Conservation (phyloP, 108 stramenopile genomes). For the Cyclotella sp. region DNA sequence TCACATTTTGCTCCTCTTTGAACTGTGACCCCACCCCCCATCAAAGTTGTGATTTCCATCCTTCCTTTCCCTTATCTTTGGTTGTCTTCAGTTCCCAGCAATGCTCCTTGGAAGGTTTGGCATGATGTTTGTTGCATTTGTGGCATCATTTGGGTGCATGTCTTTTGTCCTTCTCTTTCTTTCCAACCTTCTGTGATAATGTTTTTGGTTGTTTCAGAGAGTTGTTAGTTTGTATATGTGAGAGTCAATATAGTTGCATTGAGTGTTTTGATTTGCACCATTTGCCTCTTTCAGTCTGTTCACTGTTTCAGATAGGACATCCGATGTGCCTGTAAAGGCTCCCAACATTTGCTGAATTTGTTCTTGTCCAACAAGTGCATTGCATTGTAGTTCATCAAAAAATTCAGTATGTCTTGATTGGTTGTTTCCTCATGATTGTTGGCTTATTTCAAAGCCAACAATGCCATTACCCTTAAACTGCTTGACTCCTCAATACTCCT, state of each 20-base stretch:
- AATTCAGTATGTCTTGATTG: background rate
- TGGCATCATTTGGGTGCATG: background rate
- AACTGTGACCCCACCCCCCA: background rate
- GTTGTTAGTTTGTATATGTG: constrained; percentile 4
- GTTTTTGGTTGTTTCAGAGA: background rate
- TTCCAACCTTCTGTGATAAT: too few species aligned
- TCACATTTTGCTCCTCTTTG: background rate
- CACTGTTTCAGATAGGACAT: background rate
- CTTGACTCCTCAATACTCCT: background rate
- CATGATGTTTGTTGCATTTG: background rate
- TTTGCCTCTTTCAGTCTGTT: background rate
- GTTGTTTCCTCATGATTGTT: background rate
- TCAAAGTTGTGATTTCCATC: constrained; percentile 1
- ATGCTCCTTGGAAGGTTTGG: background rate
- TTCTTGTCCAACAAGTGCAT: background rate
- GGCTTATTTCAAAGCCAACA: background rate
- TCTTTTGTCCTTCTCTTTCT: too few species aligned
- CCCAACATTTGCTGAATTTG: constrained; percentile 6
- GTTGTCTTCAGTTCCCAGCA: constrained; percentile 6
- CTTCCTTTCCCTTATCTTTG: background rate
- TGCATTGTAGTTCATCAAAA: background rate
- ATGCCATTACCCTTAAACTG: background rate
- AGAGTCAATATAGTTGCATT: too few species aligned
- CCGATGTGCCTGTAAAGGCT: background rate
- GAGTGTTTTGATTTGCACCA: too few species aligned